A percentile compares a stretch with the other conserved stretches of the same genome.
These are phyloP conservation scores for Hippophae rhamnoides DNA, from an alignment of 306 rosid species.

Conservation along the genomic window DNA sequence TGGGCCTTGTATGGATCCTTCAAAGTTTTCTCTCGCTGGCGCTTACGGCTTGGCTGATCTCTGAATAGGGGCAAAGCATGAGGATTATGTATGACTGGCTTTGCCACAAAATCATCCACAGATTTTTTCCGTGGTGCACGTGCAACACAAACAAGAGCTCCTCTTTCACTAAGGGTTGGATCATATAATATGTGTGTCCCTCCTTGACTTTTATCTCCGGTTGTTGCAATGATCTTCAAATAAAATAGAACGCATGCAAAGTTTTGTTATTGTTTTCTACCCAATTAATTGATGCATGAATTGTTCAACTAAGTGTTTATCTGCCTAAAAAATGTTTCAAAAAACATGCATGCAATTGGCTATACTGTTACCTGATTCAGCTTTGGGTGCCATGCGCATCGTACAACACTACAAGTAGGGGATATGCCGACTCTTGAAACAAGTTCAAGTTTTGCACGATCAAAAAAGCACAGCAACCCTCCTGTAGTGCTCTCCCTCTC, in stretches of 20 bases:
- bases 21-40: conserved; percentile 67
- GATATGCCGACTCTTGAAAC: conserved; percentile 88
- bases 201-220: conserved; percentile 88
- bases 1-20: conserved; percentile 93
- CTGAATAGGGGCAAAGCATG: conserved; percentile 87
- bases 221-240: conserved; percentile 68
- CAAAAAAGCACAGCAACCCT: conserved; percentile 77
- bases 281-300: background rate
- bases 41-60: conserved; percentile 91
- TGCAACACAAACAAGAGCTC: conserved; percentile 95
- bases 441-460: conserved; percentile 68
- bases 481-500: conserved; percentile 78
- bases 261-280: background rate
- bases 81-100: conserved; percentile 87
- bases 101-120: conserved; percentile 76
- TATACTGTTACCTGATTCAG: conserved; percentile 65
- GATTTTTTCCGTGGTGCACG: conserved; percentile 93
- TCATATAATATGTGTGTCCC: conserved; percentile 82
- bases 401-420: conserved; percentile 74
- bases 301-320: background rate
- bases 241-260: conserved; percentile 13
- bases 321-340: conserved; percentile 1
- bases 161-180: conserved; percentile 80
- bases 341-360: conserved; percentile 1
- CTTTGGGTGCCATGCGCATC: conserved; percentile 91